Conservation (phyloP, 2,329 filamentous ascomycete species). For the Aureobasidium pullulans region DNA sequence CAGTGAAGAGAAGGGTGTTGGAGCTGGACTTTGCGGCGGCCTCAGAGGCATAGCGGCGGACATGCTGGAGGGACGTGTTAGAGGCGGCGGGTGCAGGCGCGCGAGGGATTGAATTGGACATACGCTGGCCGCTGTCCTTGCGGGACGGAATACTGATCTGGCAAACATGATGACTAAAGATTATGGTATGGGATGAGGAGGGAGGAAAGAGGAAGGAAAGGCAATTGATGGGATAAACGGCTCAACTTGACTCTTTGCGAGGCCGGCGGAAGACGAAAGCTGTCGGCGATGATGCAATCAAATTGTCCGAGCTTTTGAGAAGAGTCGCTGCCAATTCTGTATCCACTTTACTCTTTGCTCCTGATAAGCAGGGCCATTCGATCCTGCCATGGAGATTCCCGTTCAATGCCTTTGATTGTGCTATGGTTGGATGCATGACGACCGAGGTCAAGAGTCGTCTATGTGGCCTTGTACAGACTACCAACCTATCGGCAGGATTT, state of each 20-base stretch:
- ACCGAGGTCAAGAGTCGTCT: too few species aligned
- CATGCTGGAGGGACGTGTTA: conserved; percentile 39
- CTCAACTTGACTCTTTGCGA: neutral
- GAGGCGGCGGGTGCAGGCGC: neutral
- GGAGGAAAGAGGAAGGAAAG: neutral
- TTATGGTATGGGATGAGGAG: neutral
- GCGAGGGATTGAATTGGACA: conserved; percentile 15
- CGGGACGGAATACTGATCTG: conserved; percentile 36
- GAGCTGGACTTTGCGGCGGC: conserved; percentile 47
- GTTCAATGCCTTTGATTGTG: too few species aligned
- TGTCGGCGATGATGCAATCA: conserved; percentile 3
- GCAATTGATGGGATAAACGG: conserved; percentile 2
- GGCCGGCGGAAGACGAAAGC: neutral
- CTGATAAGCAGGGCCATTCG: neutral
- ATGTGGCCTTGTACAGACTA: too few species aligned
- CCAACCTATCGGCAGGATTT: too few species aligned
- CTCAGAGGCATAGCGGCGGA: conserved; percentile 66
- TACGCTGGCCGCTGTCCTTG: conserved; percentile 28
- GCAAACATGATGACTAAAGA: conserved; percentile 33
- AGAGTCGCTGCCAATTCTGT: neutral
- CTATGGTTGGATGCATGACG: too few species aligned
- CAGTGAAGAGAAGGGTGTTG: conserved; percentile 55
- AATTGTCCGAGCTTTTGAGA: neutral
- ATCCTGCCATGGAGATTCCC: too few species aligned
- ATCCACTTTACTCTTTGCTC: neutral